Conservation (phyloP, 768 basidiomycete genomes). For the Pleurotus citrinopileatus region DNA sequence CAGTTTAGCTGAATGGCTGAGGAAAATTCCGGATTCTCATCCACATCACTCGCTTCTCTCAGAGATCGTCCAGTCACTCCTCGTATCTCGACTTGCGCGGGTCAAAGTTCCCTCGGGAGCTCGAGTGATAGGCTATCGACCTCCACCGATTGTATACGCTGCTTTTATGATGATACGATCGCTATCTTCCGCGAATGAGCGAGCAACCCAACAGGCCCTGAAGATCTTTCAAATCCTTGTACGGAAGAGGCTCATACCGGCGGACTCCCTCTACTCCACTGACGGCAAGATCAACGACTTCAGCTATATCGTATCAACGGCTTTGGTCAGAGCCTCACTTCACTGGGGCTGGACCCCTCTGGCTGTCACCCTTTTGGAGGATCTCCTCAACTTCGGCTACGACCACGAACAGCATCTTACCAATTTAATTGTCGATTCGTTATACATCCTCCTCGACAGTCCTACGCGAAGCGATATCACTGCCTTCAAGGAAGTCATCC, state of each 20-base stretch:
- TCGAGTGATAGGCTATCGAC: slow-evolving; percentile 30
- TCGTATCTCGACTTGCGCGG: slow-evolving; percentile 24
- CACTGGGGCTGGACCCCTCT: slow-evolving; percentile 51
- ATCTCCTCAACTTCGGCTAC: slow-evolving; percentile 18
- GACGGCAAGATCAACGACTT: slow-evolving; percentile 38
- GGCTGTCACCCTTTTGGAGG: slow-evolving; percentile 36
- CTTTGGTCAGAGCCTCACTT: slow-evolving; percentile 49
- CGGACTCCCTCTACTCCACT: slow-evolving; percentile 38
- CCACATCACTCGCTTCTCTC: slow-evolving; percentile 9
- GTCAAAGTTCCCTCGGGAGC: slow-evolving; percentile 24
- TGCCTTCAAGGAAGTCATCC: slow-evolving; percentile 40
- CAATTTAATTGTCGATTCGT: slow-evolving; percentile 38
- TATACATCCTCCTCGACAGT: slow-evolving; percentile 38
- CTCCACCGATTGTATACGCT: slow-evolving; percentile 32
- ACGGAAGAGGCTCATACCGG: slow-evolving; percentile 40
- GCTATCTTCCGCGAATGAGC: slow-evolving; percentile 31
- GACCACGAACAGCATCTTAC: slow-evolving; percentile 22
- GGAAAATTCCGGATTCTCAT: background rate
- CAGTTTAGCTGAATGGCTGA: background rate
- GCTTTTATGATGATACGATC: slow-evolving; percentile 43
- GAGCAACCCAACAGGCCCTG: slow-evolving; percentile 31
- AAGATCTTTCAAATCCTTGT: slow-evolving; percentile 49
- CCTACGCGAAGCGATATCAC: slow-evolving; percentile 33
- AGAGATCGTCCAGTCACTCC: slow-evolving; percentile 16
- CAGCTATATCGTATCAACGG: slow-evolving; percentile 43